Conservation (phyloP, 2,329 filamentous ascomycete genomes). For the Sporothrix pseudoabietina region DNA sequence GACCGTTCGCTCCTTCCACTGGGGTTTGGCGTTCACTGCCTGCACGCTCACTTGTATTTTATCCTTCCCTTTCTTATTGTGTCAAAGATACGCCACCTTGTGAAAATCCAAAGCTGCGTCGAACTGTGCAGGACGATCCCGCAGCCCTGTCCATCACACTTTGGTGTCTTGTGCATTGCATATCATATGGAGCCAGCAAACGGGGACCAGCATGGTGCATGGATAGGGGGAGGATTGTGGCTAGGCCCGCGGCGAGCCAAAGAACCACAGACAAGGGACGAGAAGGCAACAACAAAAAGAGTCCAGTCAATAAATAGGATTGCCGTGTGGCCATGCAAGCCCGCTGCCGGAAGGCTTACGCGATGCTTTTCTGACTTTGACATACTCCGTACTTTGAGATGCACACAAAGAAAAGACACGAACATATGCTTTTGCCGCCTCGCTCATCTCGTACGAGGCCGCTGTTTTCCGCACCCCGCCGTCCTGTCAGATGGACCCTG, state of each 20-base stretch:
- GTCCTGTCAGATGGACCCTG: conserved; percentile 9
- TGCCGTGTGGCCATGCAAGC: conserved; percentile 35
- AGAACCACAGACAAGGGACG: neutral
- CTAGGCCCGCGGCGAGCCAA: conserved; percentile 7
- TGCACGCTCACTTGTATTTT: neutral
- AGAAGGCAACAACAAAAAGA: neutral
- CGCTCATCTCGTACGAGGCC: neutral
- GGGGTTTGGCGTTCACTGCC: neutral
- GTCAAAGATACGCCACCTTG: neutral
- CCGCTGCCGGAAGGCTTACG: conserved; percentile 40
- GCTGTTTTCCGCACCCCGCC: neutral
- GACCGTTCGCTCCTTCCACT: neutral
- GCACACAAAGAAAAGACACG: neutral
- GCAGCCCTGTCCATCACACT: conserved; percentile 19
- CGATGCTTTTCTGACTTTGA: conserved; percentile 30
- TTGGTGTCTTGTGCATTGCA: conserved; percentile 25
- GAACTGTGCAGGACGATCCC: neutral
- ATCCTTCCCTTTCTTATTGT: neutral
- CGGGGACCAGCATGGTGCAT: conserved; percentile 11
- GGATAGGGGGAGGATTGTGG: neutral
- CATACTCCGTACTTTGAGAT: too few relatives aligned
- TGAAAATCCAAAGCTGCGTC: neutral
- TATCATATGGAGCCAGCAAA: conserved; percentile 10
- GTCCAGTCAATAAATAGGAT: neutral
- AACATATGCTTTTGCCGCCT: neutral